Evolutionary conservation across 1,139 yeast genomes (phyloP), one percentile per base, ranked within the genome.

Genomic region (Hemisphaericaspora lyxosophila): DNA sequence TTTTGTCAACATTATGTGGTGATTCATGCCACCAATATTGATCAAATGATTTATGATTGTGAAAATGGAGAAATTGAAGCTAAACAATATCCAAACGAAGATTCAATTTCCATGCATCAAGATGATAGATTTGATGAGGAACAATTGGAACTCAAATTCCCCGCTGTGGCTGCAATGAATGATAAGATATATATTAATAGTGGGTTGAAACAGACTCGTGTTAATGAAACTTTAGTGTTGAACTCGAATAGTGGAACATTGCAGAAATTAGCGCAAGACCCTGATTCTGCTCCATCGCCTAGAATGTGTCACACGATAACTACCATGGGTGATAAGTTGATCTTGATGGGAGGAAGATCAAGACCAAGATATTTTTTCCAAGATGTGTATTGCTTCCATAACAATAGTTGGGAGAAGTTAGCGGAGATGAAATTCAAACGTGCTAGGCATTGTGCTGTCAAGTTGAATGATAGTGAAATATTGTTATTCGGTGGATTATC

Each of bases 1-100:
- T 86, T 85, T 53, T 80, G 89, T 46, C 94, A 85, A 49, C 94
- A 85, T 54, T 86, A 86, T 53, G 68, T 82, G 27, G 67, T 84
- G 24, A 66, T 82, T 4, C 89, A 84, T 57, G 87, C 89, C 1
- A 70, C 81, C 1, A 79, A 75, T 51, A 43, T 43, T n/a, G 41
- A 41, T 33, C 50, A 43, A 29, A 35, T 48, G 28, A 38, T 50
- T 16, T 46, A 47, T 33, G 44, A 44, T 4, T 13, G 15, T 7
- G 35, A 28, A 20, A 31, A 30, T 15, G 32, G 18, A 12, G 44
- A 39, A 19, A 34, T 34, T 30, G 41, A 36, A 15, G 33, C 34
- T 9, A 23, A 28, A 8, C 32, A 35, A 17, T 31, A 28, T n/a
- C 34, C 33, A 30, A 31, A 26, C 16, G 51, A 48, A 22, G 27